A percentile compares a stretch with the other conserved stretches of the same genome.
Conservation (phyloP, 2,329 filamentous ascomycete species). For the Ophiobolus disseminans region DNA sequence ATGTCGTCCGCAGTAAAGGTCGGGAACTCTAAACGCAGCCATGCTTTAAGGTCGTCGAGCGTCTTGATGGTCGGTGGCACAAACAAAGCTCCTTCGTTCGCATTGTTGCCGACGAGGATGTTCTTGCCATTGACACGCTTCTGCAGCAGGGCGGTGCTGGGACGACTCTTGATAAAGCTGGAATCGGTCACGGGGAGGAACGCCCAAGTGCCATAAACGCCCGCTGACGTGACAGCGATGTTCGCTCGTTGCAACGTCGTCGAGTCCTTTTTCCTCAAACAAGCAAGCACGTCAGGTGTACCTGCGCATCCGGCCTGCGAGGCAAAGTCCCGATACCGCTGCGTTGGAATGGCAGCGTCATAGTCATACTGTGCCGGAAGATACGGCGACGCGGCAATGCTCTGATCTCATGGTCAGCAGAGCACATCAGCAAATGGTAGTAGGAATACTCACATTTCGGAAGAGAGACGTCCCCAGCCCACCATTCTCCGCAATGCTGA, state of each 20-base stretch:
- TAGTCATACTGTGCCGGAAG: conserved; percentile 62
- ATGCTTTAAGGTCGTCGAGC: conserved; percentile 49
- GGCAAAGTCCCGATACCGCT: conserved; percentile 44
- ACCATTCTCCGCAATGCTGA: conserved; percentile 39
- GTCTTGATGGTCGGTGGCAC: conserved; percentile 55
- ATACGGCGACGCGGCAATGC: conserved; percentile 57
- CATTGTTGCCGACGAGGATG: conserved; percentile 53
- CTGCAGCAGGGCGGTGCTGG: conserved; percentile 45
- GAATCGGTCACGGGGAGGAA: conserved; percentile 55
- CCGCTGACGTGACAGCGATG: conserved; percentile 39
- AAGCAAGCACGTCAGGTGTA: not conserved
- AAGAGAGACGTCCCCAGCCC: conserved; percentile 40
- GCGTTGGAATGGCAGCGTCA: conserved; percentile 53
- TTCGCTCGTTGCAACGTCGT: not conserved
- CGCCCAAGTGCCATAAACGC: conserved; percentile 50
- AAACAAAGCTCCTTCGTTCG: conserved; percentile 59
- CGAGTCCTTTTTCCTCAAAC: not conserved
- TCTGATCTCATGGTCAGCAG: conserved; percentile 6
- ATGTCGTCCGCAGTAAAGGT: conserved; percentile 41
- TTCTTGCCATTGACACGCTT: conserved; percentile 49
- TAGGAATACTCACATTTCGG: not conserved
- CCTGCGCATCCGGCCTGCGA: not conserved
- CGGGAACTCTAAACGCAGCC: conserved; percentile 50
- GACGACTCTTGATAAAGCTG: conserved; percentile 45
- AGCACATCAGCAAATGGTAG: conserved; percentile 12